These are phyloP conservation scores for Ascochyta clinopodiicola DNA, from an alignment of 2,329 filamentous ascomycete genomes.

Conservation along the genomic window DNA sequence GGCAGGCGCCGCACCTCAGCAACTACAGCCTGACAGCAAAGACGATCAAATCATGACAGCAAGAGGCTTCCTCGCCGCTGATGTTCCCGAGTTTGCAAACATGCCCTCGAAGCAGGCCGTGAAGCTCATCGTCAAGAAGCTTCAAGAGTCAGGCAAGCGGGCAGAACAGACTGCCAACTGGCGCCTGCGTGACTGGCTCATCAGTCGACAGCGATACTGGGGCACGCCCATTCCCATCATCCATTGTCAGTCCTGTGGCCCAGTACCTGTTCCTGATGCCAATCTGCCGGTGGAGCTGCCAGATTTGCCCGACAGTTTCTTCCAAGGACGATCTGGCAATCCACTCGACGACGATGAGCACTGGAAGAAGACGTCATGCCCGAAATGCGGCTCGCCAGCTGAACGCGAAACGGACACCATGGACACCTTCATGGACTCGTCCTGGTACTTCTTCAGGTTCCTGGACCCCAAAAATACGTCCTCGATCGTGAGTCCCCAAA, in stretches of 20 bases:
- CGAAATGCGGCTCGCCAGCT: conserved; percentile 72
- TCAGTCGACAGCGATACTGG: conserved; percentile 93
- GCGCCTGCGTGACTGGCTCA: conserved; percentile 86
- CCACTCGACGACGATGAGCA: conserved; percentile 74
- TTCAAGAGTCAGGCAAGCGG: conserved; percentile 59
- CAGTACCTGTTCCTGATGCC: conserved; percentile 77
- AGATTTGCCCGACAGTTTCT: conserved; percentile 70
- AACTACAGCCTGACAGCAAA: conserved; percentile 40
- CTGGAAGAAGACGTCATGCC: conserved; percentile 79
- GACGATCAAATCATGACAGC: conserved; percentile 64
- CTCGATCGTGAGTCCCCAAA: conserved; percentile 66
- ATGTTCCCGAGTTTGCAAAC: conserved; percentile 70
- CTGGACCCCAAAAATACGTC: conserved; percentile 71
- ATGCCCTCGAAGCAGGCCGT: conserved; percentile 69
- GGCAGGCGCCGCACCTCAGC: conserved; percentile 8
- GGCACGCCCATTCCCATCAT: conserved; percentile 88
- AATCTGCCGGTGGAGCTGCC: conserved; percentile 81
- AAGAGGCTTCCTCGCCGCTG: conserved; percentile 71
- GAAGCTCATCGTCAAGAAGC: conserved; percentile 61
- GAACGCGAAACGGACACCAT: conserved; percentile 91
- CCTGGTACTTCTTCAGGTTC: conserved; percentile 90
- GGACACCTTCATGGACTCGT: conserved; percentile 96
- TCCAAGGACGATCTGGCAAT: conserved; percentile 74
- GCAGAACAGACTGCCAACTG: conserved; percentile 73
- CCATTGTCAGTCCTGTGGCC: conserved; percentile 77